Conservation (phyloP, 2,329 filamentous ascomycete genomes). For the Aspergillus carbonarius region DNA sequence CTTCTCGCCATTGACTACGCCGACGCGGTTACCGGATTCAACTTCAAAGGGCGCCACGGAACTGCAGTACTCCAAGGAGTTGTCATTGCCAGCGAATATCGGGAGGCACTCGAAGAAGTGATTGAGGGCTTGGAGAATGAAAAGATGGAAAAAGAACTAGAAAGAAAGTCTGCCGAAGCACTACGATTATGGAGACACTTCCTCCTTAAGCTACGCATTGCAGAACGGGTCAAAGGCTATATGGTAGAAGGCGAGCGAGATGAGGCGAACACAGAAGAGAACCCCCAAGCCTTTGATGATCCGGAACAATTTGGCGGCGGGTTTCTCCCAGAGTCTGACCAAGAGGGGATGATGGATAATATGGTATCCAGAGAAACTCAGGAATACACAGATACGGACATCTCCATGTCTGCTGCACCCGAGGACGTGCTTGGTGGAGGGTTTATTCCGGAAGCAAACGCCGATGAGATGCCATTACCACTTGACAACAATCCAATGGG, state of each 20-base stretch:
- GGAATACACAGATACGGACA: not conserved
- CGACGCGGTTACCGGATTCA: constrained; percentile 85
- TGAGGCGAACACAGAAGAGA: constrained; percentile 37
- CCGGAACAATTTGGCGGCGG: constrained; percentile 34
- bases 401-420: not conserved
- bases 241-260: constrained; percentile 37
- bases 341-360: not conserved
- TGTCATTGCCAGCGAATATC: constrained; percentile 70
- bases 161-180: constrained; percentile 50
- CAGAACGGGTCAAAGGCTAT: constrained; percentile 68
- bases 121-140: constrained; percentile 67
- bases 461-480: not conserved
- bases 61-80: constrained; percentile 79
- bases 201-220: constrained; percentile 64
- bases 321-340: constrained; percentile 39
- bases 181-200: constrained; percentile 61
- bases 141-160: constrained; percentile 61
- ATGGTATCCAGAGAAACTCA: not conserved
- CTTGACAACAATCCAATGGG: not conserved
- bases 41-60: constrained; percentile 80
- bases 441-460: constrained; percentile 17
- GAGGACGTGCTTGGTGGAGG: constrained; percentile 19
- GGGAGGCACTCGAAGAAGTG: constrained; percentile 69
- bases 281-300: constrained; percentile 24
- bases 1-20: constrained; percentile 80